Percentiles rank a stretch among this genome's conserved stretches.
Conservation (phyloP, 176 grass and related monocot species). For the Carex parvula region DNA sequence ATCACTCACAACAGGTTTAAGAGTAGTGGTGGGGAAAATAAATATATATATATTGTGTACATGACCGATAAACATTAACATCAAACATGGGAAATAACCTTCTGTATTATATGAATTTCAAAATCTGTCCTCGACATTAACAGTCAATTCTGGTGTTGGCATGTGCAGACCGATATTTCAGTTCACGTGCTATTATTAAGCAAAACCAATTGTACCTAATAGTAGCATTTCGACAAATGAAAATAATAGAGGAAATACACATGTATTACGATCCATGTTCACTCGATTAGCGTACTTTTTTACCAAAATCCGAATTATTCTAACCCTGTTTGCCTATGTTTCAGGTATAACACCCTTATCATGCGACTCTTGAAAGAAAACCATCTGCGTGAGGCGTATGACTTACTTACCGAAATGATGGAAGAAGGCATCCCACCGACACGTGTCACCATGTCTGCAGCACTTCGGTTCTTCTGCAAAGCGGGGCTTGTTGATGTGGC, state of each 20-base stretch:
- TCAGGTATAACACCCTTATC: conserved; percentile 49
- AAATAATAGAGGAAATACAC: background rate
- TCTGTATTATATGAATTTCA: background rate
- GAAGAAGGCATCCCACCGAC: conserved; percentile 80
- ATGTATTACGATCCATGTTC: background rate
- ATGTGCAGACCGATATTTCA: background rate
- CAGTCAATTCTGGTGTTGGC: background rate
- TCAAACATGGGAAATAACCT: background rate
- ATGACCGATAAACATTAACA: background rate
- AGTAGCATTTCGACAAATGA: background rate
- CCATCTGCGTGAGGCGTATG: conserved; percentile 59
- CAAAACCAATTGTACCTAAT: background rate
- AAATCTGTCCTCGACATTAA: background rate
- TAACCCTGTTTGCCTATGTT: background rate
- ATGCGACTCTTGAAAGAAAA: conserved; percentile 49
- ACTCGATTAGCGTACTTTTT: background rate
- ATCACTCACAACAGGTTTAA: background rate
- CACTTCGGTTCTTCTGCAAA: conserved; percentile 95
- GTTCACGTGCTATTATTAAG: background rate
- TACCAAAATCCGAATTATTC: background rate
- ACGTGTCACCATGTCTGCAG: conserved; percentile 59
- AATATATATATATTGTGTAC: background rate
- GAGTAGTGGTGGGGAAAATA: background rate
- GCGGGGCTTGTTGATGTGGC: conserved; percentile 90
- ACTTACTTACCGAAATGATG: conserved; percentile 89